Base-by-base conservation (phyloP, 345 rosid species). In the Hibiscus syriacus region DNA sequence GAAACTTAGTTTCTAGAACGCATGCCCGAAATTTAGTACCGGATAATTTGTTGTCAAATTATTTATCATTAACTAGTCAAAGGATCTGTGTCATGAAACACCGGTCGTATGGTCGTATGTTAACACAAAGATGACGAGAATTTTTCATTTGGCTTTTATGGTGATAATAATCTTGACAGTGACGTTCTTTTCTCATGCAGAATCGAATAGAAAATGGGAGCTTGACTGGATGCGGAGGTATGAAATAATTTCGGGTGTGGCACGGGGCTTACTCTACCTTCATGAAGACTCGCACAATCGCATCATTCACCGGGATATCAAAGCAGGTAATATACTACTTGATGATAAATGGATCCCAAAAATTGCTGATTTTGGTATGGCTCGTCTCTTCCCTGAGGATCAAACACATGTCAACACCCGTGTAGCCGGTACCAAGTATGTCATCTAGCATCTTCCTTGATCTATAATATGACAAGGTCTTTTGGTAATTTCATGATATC, bases 341-440 rank as follows among this genome's bases (percentile, higher is more conserved):
- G 99, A 95, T 25, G 97, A 88, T 19, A 95, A 92, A 71, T 95
- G 98, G 99, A 73, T 80, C 59, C 98, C 99, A 4, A 95, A 95
- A 86, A 95, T 95, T 29, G 97, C 97, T 6, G 99, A 95, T 83
- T 95, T 95, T 32, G 99, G 99, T 67, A 85, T 95, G 99, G 99
- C 98, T 20, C 96, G 99, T n/a, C 97, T 95, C 60, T 95, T 85
- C 75, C 92, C 94, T 0, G 99, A 95, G 81, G 97, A 92, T 27
- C 69, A 76, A 76, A 88, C 98, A 0, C 98, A 95, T 3, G 92
- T 92, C 71, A 82, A 88, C 74, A 95, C 99, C 26, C 97, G 98
- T 27, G 83, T 90, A 9, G 98, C 90, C 16, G 99, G 98, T 55
- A 95, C 99, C 81, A 90, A 80, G 99, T 94, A 90, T 49, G 90